Base-by-base conservation (phyloP, 768 basidiomycete species). In the Sarcomyxa edulis region DNA sequence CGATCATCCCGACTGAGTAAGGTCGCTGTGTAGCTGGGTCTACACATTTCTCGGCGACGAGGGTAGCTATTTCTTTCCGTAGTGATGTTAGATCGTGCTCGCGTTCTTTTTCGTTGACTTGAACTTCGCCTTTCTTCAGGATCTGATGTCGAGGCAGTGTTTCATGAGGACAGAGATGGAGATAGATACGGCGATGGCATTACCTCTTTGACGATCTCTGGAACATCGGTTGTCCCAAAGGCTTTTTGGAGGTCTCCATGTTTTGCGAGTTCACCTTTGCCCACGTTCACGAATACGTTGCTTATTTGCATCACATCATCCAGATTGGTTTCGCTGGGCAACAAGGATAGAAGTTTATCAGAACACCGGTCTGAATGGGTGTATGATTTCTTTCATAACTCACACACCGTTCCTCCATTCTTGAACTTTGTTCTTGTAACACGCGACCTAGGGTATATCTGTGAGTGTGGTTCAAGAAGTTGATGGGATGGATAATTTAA, bases 341-440 rank as follows among this genome's bases (percentile, higher is more conserved):
- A 23, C 15, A 28, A 22, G 30, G 4, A 40, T 44, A 30, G n/a
- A 38, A 36, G 21, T 43, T 16, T 7, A 30, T 23, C 21, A 7
- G 22, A 21, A 33, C 7, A n/a, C 12, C 19, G 24, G n/a, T n/a
- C n/a, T n/a, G n/a, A n/a, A n/a, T n/a, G n/a, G n/a, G n/a, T n/a
- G n/a, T n/a, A n/a, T n/a, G 24, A 31, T 27, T 18, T 18, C 40
- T 24, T 23, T 19, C 7, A 40, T 14, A 20, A 68, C 82, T 56
- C 61, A 90, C 82, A 95, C 86, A 45, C 93, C 93, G 42, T 76
- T 90, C 42, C 96, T 70, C 78, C 84, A 99, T 59, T 96, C 94
- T 50, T 94, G 90, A 19, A 99, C 96, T 64, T 97, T 97, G 64
- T 99, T 99, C 71, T 97, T 95, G 70, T 98, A 99, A 62, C 93